phyloP scores from a whole-genome alignment of 2,329 filamentous ascomycete genomes.

The Colletotrichum gigasporum region DNA sequence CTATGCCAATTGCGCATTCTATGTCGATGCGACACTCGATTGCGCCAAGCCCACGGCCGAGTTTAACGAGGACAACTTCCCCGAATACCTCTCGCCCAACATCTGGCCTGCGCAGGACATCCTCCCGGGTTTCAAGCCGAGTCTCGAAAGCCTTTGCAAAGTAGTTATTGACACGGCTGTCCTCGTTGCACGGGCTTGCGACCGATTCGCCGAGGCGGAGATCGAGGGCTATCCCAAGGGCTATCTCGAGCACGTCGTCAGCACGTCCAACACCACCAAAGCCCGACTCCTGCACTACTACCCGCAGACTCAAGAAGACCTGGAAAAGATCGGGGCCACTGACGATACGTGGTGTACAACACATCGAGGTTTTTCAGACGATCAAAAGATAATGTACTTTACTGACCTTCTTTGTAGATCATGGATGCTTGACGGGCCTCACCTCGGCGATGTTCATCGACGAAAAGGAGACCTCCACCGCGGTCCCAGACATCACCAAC shows the following conservation, averaged over 20 bases:
- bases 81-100: constrained; percentile 90
- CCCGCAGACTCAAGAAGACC: constrained; percentile 57
- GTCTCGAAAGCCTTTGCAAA: constrained; percentile 79
- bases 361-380: constrained; percentile 50
- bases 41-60: constrained; percentile 68
- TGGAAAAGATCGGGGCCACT: constrained; percentile 43
- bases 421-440: constrained; percentile 92
- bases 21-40: constrained; percentile 70
- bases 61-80: constrained; percentile 71
- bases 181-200: constrained; percentile 89
- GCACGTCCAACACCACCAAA: constrained; percentile 87
- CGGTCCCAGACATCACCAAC: constrained; percentile 42
- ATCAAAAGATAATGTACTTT: background rate
- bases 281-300: constrained; percentile 94
- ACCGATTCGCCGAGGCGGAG: constrained; percentile 82
- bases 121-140: constrained; percentile 79
- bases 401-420: constrained; percentile 53
- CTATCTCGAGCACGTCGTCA: constrained; percentile 88
- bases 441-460: constrained; percentile 98
- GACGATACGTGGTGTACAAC: constrained; percentile 96
- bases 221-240: constrained; percentile 79
- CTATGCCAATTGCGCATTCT: constrained; percentile 86
- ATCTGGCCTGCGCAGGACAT: constrained; percentile 80
- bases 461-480: constrained; percentile 61
- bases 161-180: constrained; percentile 91